phyloP scores from a whole-genome alignment of 495 filamentous ascomycete species.

The Astrocystis sublimbata region DNA sequence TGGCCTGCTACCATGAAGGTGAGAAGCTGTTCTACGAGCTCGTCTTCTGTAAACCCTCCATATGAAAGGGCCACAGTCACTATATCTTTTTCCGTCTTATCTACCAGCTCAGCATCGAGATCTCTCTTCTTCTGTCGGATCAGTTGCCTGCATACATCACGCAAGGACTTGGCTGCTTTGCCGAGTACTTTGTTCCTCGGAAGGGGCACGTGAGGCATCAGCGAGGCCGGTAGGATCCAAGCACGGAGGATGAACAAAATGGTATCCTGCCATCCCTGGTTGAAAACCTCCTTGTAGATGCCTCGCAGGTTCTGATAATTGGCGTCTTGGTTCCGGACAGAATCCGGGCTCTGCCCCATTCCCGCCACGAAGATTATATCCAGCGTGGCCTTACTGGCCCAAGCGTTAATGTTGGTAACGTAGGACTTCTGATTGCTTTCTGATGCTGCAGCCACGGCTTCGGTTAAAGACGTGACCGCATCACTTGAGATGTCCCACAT shows the following conservation, averaged over 20 bases:
- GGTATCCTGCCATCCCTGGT: slow-evolving; percentile 27
- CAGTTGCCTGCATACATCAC: slow-evolving; percentile 56
- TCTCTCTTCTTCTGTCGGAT: slow-evolving; percentile 60
- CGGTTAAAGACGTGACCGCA: slow-evolving; percentile 33
- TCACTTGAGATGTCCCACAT: slow-evolving; percentile 66
- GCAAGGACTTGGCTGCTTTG: slow-evolving; percentile 54
- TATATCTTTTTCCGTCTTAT: slow-evolving; percentile 57
- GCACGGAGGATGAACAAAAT: slow-evolving; percentile 39
- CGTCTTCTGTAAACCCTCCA: slow-evolving; percentile 68
- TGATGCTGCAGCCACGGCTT: slow-evolving; percentile 33
- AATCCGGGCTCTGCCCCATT: slow-evolving; percentile 68
- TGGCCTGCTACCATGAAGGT: slow-evolving; percentile 81
- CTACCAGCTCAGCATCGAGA: slow-evolving; percentile 46
- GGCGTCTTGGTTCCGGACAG: slow-evolving; percentile 57
- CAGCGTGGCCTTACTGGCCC: slow-evolving; percentile 66
- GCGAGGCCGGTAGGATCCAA: slow-evolving; percentile 45
- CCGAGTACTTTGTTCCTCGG: slow-evolving; percentile 57
- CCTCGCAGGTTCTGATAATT: slow-evolving; percentile 54
- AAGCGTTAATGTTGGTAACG: slow-evolving; percentile 58
- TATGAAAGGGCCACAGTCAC: slow-evolving; percentile 68
- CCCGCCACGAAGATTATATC: slow-evolving; percentile 75
- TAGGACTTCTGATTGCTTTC: slow-evolving; percentile 27
- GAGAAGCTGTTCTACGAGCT: slow-evolving; percentile 77
- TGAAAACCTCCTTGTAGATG: slow-evolving; percentile 60
- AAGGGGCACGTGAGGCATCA: slow-evolving; percentile 54